These are phyloP conservation scores for Rhodotorula toruloides DNA, from an alignment of 768 basidiomycete genomes.

Conservation along the genomic window DNA sequence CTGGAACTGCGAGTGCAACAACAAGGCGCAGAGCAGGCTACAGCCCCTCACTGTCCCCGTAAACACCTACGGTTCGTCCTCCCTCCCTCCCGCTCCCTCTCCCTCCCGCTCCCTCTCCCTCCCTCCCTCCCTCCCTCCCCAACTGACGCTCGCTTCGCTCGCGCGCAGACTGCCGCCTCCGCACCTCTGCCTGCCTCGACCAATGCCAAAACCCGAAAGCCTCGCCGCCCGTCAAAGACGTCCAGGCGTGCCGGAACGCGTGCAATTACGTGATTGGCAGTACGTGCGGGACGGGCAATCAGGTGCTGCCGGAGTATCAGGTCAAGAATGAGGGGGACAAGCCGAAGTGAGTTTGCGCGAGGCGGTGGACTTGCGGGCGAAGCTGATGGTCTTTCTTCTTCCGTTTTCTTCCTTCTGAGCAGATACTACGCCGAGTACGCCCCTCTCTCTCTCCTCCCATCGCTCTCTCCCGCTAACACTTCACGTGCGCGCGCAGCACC, in stretches of 20 bases:
- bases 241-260: not conserved
- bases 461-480: not conserved
- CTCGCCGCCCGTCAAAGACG: not conserved
- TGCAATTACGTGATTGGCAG: slow-evolving; percentile 29
- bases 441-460: not conserved
- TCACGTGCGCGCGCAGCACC: slow-evolving; percentile 14
- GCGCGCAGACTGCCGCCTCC: slow-evolving; percentile 19
- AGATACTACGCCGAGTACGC: slow-evolving; percentile 21
- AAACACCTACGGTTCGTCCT: slow-evolving; percentile 16
- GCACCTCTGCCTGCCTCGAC: slow-evolving; percentile 27
- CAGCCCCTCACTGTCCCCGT: slow-evolving; percentile 9
- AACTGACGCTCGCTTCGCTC: not conserved
- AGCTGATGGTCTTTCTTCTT: too few relatives aligned
- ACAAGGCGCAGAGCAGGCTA: slow-evolving; percentile 4
- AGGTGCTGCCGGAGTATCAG: slow-evolving; percentile 20
- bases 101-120: not conserved
- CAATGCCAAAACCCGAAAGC: slow-evolving; percentile 17
- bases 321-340: slow-evolving; percentile 14
- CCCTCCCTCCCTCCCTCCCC: not conserved
- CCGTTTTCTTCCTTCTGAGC: not conserved
- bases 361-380: too few relatives aligned
- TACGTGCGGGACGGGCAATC: slow-evolving; percentile 24
- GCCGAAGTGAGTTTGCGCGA: slow-evolving; percentile 15
- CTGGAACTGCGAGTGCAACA: slow-evolving; percentile 26
- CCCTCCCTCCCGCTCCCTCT: not conserved